Percentiles rank a stretch among this genome's conserved stretches.
These are phyloP conservation scores for Lactarius psammicola DNA, from an alignment of 768 basidiomycete species.

Conservation along the genomic window DNA sequence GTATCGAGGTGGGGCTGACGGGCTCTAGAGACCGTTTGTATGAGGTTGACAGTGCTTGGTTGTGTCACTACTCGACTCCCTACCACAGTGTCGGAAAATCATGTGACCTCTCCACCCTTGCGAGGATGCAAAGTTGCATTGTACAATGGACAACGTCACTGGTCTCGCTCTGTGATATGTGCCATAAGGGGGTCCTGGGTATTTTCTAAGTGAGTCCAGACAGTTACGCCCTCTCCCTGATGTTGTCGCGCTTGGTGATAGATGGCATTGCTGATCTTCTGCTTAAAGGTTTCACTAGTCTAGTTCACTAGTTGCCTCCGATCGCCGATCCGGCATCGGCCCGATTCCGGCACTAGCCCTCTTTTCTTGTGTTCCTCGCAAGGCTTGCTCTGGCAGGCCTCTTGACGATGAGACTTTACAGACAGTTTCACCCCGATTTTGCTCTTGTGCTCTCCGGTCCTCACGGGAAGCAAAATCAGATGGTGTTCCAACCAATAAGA, in stretches of 20 bases:
- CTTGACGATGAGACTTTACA: not conserved
- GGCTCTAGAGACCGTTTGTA: not conserved
- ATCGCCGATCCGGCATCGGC: conserved; percentile 18
- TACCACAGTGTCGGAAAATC: not conserved
- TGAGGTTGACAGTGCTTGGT: conserved; percentile 3
- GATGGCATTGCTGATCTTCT: conserved; percentile 18
- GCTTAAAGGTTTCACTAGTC: conserved; percentile 10
- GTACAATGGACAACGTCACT: not conserved
- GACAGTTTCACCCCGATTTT: not conserved
- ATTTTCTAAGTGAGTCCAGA: conserved; percentile 5
- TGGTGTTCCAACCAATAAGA: not conserved
- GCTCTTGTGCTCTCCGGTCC: not conserved
- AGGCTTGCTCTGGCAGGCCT: not conserved
- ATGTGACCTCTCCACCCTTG: not conserved
- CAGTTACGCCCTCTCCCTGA: conserved; percentile 14
- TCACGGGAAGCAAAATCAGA: conserved; percentile 3
- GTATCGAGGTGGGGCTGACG: not conserved
- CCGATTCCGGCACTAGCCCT: not conserved
- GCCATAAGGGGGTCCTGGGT: conserved; percentile 13
- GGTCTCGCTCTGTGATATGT: not conserved
- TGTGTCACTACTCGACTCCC: not conserved
- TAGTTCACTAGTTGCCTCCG: conserved; percentile 16
- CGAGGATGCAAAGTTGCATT: not conserved
- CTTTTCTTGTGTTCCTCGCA: not conserved
- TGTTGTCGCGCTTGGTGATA: conserved; percentile 23